A percentile compares a stretch with the other conserved stretches of the same genome.
Evolutionary conservation across 495 filamentous ascomycete species (phyloP).

Genomic region (Penicillium bovifimosum): DNA sequence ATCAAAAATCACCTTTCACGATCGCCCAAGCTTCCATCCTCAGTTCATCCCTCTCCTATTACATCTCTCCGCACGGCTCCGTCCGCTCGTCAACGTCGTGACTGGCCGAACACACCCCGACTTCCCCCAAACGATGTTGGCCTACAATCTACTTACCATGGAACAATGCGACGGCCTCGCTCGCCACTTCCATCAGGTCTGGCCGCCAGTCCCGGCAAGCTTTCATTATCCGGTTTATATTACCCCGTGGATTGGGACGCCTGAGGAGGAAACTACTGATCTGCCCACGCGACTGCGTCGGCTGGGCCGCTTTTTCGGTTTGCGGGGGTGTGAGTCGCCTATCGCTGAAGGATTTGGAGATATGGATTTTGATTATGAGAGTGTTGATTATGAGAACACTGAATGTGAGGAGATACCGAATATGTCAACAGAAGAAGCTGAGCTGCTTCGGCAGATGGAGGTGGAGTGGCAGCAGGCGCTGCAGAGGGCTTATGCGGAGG

Average conservation of each 20-base stretch:
- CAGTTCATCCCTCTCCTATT: constrained; percentile 23
- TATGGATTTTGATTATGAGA: neutral
- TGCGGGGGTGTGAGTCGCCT: constrained; percentile 55
- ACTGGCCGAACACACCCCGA: constrained; percentile 55
- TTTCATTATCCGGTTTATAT: constrained; percentile 58
- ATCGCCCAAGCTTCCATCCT: constrained; percentile 13
- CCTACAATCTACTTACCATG: constrained; percentile 71
- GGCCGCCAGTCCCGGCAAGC: constrained; percentile 47
- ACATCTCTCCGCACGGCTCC: constrained; percentile 30
- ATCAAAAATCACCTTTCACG: neutral
- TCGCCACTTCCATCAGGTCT: constrained; percentile 67
- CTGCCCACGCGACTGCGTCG: constrained; percentile 55
- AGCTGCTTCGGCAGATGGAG: constrained; percentile 21
- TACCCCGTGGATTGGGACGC: constrained; percentile 31
- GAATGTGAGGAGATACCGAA: neutral
- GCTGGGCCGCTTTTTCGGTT: constrained; percentile 64
- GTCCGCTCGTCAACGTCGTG: constrained; percentile 40
- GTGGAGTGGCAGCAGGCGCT: constrained; percentile 26
- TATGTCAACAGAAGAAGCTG: neutral
- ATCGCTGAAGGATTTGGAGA: constrained; percentile 1
- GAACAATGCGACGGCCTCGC: constrained; percentile 66
- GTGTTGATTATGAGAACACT: neutral
- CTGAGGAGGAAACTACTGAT: constrained; percentile 23
- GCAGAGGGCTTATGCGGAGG: constrained; percentile 22
- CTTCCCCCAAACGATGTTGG: constrained; percentile 62